Base-by-base conservation (phyloP, 345 rosid species). In the Odontarrhena argentea region DNA sequence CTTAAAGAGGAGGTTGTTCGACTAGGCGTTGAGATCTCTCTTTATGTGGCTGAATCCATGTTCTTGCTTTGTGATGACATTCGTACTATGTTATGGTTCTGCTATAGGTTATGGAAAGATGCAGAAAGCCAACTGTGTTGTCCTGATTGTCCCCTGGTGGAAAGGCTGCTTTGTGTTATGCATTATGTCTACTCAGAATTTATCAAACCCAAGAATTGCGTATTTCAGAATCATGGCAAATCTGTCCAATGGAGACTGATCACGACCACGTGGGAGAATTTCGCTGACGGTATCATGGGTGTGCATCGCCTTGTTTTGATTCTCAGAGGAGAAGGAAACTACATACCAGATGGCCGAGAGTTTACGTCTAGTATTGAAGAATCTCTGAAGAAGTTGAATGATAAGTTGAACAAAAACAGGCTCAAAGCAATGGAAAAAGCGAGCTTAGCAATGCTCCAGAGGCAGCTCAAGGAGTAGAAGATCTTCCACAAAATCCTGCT, bases 41-140 rank as follows among this genome's bases (percentile, higher is more conserved):
- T 48, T 18, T 5, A 48, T 22, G 25, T 48, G 34, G 35, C 14
- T 50, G 55, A 50, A 26, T 50, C 35, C 8, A 50, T 26, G 55
- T 50, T 50, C 12, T 50, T 50, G 32, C 2, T 50, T n/a, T 50
- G 55, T 50, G 54, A 50, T 50, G 35, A 26, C 35, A 50, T 26
- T 26, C 55, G 3, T 11, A 50, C 13, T 26, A 50, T 25, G 14
- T 25, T 25, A 50, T 4, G 34, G 7, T 49, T 49, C 3, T 24
- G 36, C 36, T 34, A 3, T 1, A 34, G 2, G 36, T 3, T 34
- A 34, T 34, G 36, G 36, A 34, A 34, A 34, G 36, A 34, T 34
- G 36, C 36, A 34, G 36, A 3, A 34, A 34, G 36, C 6, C 6
- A 34, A 4, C 36, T 4, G 36, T 4, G 7, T 3, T 34, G 22